Base-by-base conservation (phyloP, 768 basidiomycete species). In the Xerocomus potaroensis region DNA sequence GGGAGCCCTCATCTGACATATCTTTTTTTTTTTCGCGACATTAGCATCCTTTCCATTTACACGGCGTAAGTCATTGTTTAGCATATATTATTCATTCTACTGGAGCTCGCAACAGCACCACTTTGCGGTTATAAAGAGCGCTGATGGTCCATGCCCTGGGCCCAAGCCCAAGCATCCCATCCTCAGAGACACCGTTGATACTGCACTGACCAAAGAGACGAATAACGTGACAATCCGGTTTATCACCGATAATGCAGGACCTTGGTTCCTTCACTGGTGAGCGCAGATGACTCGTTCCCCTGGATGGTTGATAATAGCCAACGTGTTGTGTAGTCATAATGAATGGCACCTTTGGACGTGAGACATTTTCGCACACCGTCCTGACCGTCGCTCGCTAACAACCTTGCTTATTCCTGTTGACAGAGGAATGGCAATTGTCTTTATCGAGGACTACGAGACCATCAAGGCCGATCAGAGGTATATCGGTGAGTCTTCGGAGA, bases 241-340 rank as follows among this genome's bases (percentile, higher is more conserved):
- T 65, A 54, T 61, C 8, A 76, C 77, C 2, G 75, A 80, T 51
- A 79, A 79, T 60, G 72, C 78, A 1, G 77, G 76, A 10, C 67
- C 69, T 11, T 75, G 72, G 55, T 49, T 54, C 42, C 47, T 43
- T n/a, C 49, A 54, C 35, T 54, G 50, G 57, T 55, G 39, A 27
- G 55, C 15, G 7, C 19, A 16, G 27, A 7, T 15, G 18, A n/a
- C 31, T 16, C 12, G n/a, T 19, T 3, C 11, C 4, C 10, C 5
- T 19, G 4, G 24, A 10, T 27, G 26, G 10, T 27, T 10, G 26
- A 19, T 12, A 15, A 18, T 8, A 21, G 21, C 21, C 54, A 10
- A 50, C 26, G 8, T 14, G 32, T 15, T 16, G 26, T 27, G 10
- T 47, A 53, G 55, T 27, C 57, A 58, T 26, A 49, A 50, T 16